Base-by-base conservation (phyloP, 495 filamentous ascomycete species). In the Recurvomyces mirabilis region DNA sequence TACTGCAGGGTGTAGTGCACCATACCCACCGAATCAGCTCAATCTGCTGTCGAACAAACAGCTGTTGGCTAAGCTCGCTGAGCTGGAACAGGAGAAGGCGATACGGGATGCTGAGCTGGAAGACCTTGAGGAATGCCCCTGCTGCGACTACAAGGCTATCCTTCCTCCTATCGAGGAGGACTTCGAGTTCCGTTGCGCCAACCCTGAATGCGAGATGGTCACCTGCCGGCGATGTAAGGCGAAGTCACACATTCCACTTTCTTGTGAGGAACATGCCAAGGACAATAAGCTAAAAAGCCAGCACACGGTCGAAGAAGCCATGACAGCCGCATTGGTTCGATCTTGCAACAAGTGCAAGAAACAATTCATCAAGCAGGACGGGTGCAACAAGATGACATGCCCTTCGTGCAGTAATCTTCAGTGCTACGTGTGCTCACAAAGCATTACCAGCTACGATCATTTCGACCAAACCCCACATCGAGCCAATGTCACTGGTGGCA, bases 331-430 rank as follows among this genome's bases (percentile, higher is more conserved):
- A 18, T 52, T 93, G 43, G 79, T 93, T 19, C 71, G 86, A 15
- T 77, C 68, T 28, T 94, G 87, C 70, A 84, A 84, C 44, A 51
- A 54, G 43, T 57, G 54, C 52, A 46, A 55, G 43, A 51, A 44
- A 25, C 41, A 73, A 0, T 86, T 81, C 53, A 65, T 93, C 56
- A 94, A 93, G 57, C 72, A 79, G 43, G 60, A 66, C 24, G 87
- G 87, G 9, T 94, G 87, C 65, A 94, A 94, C 61, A 93, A 87
- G 64, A 81, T 93, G 66, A 68, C 55, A 0, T 93, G 86, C 53
- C 63, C 66, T 1, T 66, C 67, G 13, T 89, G 84, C 50, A 15
- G 42, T 3, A 77, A 76, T 25, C 33, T 71, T 1, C 81, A 84
- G 59, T 84, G 57, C 56, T 87, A 88, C 51, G 66, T 86, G 29